Evolutionary conservation across 2,329 filamentous ascomycete genomes (phyloP), one percentile per base, ranked within the genome.

Genomic region (Tolypocladium tropicale): DNA sequence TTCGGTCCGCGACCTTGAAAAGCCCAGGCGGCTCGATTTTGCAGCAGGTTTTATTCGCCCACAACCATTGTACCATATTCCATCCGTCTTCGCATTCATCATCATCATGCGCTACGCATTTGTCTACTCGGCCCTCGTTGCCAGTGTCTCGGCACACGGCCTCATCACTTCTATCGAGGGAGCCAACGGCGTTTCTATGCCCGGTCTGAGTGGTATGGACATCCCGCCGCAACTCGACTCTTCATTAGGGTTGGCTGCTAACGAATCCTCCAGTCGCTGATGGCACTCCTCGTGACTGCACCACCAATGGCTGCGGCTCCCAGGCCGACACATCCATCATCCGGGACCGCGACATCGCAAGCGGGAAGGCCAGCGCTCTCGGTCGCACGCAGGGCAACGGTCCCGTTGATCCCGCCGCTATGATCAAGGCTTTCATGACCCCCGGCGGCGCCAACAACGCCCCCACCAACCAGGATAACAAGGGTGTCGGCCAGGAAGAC

Each of bases 321-420:
- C 79, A 88, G 68, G 81, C 79, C 57, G 85, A 88, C 65, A 88
- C 85, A n/a, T 76, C 84, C 68, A 86, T 88, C 74, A 86, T 88
- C 70, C 81, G 84, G 39, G 70, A 79, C 58, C 70, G 73, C 14
- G 84, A 87, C 70, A 76, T 88, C 56, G 71, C 72, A 41, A 77
- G 72, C 52, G 74, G 72, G 63, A 74, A 77, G 62, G 67, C 64
- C 39, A 82, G 80, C 37, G 77, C 85, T 53, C 78, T 88, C n/a
- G 85, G 85, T 62, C 80, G 82, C 61, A 88, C 84, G 54, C 69
- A 81, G 64, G 80, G 76, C 58, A 79, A 77, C 54, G 83, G 84
- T 18, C 76, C 80, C 56, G 76, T 87, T 59, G 75, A 83, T 58
- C 78, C 84, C 32, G 72, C 74, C 23, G 72, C 72, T 62, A 81